These are phyloP conservation scores for Lactuca saligna DNA, from an alignment of 129 eudicot genomes.

Conservation along the genomic window DNA sequence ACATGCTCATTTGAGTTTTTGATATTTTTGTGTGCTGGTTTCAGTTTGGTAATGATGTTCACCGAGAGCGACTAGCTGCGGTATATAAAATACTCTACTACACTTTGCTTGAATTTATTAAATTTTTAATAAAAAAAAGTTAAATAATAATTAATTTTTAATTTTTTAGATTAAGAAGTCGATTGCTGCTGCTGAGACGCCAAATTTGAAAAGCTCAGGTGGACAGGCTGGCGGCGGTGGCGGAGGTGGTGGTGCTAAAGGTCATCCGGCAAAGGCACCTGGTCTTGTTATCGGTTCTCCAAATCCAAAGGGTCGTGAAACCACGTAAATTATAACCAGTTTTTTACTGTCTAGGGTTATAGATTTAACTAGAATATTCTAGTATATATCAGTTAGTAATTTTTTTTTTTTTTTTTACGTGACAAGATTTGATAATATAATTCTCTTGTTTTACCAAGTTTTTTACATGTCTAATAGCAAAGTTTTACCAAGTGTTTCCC, in stretches of 20 bases:
- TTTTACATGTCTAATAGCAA: too few species aligned
- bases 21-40: constrained; percentile 15
- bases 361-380: background rate
- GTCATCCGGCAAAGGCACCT: constrained; percentile 62
- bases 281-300: constrained; percentile 56
- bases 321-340: constrained; percentile 26
- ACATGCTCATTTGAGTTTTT: background rate
- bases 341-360: background rate
- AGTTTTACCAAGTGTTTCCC: too few species aligned
- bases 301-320: constrained; percentile 40
- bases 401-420: too few species aligned
- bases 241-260: constrained; percentile 50
- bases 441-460: too few species aligned
- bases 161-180: constrained; percentile 70
- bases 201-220: constrained; percentile 45
- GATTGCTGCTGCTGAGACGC: constrained; percentile 44
- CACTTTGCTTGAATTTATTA: background rate
- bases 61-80: constrained; percentile 78
- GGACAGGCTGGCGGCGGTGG: constrained; percentile 63
- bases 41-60: constrained; percentile 74
- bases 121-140: background rate
- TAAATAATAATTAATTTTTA: background rate
- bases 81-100: constrained; percentile 33
- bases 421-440: too few species aligned
- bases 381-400: background rate